phyloP scores from a whole-genome alignment of 2,329 filamentous ascomycete species.

The Sporothrix brasiliensis region DNA sequence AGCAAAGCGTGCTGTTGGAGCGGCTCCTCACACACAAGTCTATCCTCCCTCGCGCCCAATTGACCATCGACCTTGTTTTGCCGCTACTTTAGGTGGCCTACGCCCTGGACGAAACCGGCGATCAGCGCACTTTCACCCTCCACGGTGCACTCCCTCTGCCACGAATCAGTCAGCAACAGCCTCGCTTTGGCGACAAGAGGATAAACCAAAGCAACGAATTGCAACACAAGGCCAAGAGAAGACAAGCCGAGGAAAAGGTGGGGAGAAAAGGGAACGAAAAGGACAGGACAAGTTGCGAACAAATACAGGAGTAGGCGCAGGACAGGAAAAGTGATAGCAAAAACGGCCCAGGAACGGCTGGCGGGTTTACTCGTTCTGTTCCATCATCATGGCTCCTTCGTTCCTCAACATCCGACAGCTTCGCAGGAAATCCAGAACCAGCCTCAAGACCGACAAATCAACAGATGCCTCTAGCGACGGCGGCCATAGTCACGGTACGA shows the following conservation, averaged over 20 bases:
- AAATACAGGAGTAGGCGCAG: not conserved
- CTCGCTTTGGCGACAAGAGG: not conserved
- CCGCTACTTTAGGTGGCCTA: constrained; percentile 20
- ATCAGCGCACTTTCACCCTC: not conserved
- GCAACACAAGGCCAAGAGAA: constrained; percentile 3
- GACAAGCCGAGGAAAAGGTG: constrained; percentile 12
- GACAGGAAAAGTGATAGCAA: not conserved
- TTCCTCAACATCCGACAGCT: constrained; percentile 73
- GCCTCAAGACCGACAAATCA: constrained; percentile 67
- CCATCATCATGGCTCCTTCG: constrained; percentile 56
- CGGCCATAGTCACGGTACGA: constrained; percentile 61
- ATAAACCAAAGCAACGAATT: constrained; percentile 17
- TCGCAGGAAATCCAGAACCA: constrained; percentile 74
- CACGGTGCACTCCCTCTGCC: constrained; percentile 20
- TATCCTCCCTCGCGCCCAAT: no score
- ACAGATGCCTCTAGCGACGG: constrained; percentile 64
- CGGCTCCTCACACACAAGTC: not conserved
- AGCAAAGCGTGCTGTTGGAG: constrained; percentile 13
- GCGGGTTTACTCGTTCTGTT: not conserved
- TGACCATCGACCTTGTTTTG: constrained; percentile 1
- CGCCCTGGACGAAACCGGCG: constrained; percentile 20
- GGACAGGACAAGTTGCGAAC: not conserved
- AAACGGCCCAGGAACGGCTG: constrained; percentile 2
- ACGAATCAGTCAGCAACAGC: constrained; percentile 24
- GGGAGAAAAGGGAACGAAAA: constrained; percentile 11